A percentile compares a stretch with the other conserved stretches of the same genome.
Conservation (phyloP, 2,329 filamentous ascomycete species). For the Falciphora oryzae region DNA sequence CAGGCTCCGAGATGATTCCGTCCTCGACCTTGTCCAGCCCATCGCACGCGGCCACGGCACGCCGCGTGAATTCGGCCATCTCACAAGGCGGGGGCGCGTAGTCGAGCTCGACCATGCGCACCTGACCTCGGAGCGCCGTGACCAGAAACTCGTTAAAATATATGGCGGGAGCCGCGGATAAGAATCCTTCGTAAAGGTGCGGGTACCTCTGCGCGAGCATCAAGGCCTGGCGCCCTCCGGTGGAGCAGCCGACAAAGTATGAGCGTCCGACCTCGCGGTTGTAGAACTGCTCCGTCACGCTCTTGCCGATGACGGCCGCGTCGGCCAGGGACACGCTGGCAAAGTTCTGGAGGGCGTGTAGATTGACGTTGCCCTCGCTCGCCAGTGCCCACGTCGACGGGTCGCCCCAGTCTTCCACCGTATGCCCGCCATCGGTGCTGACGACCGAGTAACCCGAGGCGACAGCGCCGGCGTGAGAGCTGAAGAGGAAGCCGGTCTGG, state of each 20-base stretch:
- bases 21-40: conserved; percentile 35
- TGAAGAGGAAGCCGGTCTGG: conserved; percentile 18
- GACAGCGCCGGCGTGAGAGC: not conserved
- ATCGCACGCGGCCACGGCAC: conserved; percentile 38
- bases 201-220: conserved; percentile 43
- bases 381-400: conserved; percentile 17
- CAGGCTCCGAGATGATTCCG: conserved; percentile 31
- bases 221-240: conserved; percentile 47
- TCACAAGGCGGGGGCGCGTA: conserved; percentile 24
- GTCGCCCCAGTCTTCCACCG: not conserved
- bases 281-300: conserved; percentile 38
- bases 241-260: conserved; percentile 49
- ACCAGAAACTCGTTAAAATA: conserved; percentile 30
- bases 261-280: conserved; percentile 28
- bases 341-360: conserved; percentile 18
- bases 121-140: conserved; percentile 32
- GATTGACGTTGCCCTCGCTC: conserved; percentile 21
- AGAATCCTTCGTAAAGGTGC: conserved; percentile 43
- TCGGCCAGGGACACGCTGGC: conserved; percentile 18
- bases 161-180: conserved; percentile 29
- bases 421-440: conserved; percentile 27
- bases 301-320: conserved; percentile 35
- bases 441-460: conserved; percentile 14
- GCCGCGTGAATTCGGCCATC: conserved; percentile 28
- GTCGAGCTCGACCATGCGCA: conserved; percentile 14